Evolutionary conservation across 306 rosid genomes (phyloP), one percentile per base, ranked within the genome.

Genomic region (Elaeagnus macrophylla): DNA sequence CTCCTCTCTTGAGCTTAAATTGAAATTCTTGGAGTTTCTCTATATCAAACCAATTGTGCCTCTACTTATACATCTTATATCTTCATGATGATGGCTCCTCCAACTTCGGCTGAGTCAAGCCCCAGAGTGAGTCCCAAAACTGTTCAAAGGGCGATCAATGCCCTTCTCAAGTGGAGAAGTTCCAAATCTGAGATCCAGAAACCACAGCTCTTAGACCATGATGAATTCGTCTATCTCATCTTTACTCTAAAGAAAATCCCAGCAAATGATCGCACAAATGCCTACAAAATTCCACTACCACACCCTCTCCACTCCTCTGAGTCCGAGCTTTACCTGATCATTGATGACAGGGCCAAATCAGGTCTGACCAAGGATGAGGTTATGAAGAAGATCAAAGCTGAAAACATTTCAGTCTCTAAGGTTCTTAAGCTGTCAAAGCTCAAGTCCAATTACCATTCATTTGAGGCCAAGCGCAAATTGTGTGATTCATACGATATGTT

Each of bases 401-500:
- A 89, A 1, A 59, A 70, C 0, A 65, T 89, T 3, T 79, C 94
- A 0, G 7, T 85, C 8, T 57, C 91, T 1, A 80, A 82, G 44
- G 64, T 90, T 8, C 51, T 90, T 11, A 86, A 67, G 65, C 65
- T 86, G 6, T 78, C 94, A 6, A 79, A 86, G 70, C 86, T 91
- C 40, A 79, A 77, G 16, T 67, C 95, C 1, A 83, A 86, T 44
- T 86, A 80, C 61, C 80, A 74, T 1, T 54, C 97, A 0, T 84
- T 84, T 9, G 97, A 85, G 74, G 75, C 85, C 1, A 85, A 83
- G 69, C 56, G 95, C 13, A 83, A 85, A 66, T 69, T 91, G 0
- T 68, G 85, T 20, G 72, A 82, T 15, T 84, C 96, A 0, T 86
- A 83, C 20, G 75, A 81, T 20, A 10, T 83, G 67, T 86, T 86